A percentile compares a stretch with the other conserved stretches of the same genome.
Evolutionary conservation across 495 filamentous ascomycete genomes (phyloP).

Genomic region (Wilcoxina mikolae): DNA sequence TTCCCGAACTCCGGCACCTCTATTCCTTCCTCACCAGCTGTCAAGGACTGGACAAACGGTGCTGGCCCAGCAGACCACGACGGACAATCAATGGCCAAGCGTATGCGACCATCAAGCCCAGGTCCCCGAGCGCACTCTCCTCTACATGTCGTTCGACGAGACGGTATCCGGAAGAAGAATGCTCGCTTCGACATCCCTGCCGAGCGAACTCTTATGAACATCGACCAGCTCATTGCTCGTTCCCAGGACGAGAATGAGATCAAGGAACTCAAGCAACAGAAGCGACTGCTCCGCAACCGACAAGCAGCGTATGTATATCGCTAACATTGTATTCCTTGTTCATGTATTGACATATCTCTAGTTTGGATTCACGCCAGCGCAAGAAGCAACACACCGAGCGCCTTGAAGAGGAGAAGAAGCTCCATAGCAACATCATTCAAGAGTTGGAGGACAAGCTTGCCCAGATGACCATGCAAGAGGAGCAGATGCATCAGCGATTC

Average conservation of each 20-base stretch:
- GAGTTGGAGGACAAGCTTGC: conserved; percentile 66
- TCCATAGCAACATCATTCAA: conserved; percentile 56
- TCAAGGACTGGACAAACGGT: conserved; percentile 36
- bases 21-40: conserved; percentile 29
- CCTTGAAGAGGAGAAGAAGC: conserved; percentile 92
- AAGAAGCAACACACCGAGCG: conserved; percentile 99
- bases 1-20: conserved; percentile 18
- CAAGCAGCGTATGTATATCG: conserved; percentile 72
- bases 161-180: conserved; percentile 98
- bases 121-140: conserved; percentile 66
- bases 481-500: conserved; percentile 50
- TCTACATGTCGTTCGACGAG: conserved; percentile 51
- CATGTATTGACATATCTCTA: conserved; percentile 38
- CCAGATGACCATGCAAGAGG: conserved; percentile 39
- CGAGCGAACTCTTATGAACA: conserved; percentile 84
- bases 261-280: conserved; percentile 97
- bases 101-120: conserved; percentile 55
- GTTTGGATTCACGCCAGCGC: conserved; percentile 87
- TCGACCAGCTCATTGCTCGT: conserved; percentile 80
- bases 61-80: conserved; percentile 45
- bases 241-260: conserved; percentile 85
- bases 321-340: conserved; percentile 5
- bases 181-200: conserved; percentile 94
- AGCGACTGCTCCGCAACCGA: conserved; percentile 82
- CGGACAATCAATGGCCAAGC: conserved; percentile 49